Evolutionary conservation across 768 basidiomycete genomes (phyloP).

Genomic region (Baorangia bicolor): DNA sequence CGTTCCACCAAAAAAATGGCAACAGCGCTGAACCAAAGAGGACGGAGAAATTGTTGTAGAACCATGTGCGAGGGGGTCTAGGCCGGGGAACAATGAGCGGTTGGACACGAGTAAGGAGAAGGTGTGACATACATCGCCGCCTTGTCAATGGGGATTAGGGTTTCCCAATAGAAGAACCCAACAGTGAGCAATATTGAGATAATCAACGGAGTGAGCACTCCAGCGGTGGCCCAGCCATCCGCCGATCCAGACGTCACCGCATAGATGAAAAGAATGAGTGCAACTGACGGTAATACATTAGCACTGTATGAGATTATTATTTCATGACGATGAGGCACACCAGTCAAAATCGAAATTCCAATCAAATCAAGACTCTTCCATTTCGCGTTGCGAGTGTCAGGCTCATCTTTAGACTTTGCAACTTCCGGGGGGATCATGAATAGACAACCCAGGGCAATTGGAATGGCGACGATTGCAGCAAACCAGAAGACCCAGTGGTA

Average conservation of each 20-base stretch:
- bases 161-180: slow-evolving; percentile 54
- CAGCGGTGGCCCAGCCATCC: slow-evolving; percentile 46
- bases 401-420: background rate
- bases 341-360: slow-evolving; percentile 40
- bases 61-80: slow-evolving; percentile 45
- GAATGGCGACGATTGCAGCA: slow-evolving; percentile 38
- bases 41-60: slow-evolving; percentile 40
- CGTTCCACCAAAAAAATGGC: slow-evolving; percentile 44
- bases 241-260: slow-evolving; percentile 47
- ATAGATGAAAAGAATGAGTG: slow-evolving; percentile 42
- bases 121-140: slow-evolving; percentile 42
- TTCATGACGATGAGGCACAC: slow-evolving; percentile 17
- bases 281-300: slow-evolving; percentile 22
- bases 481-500: slow-evolving; percentile 56
- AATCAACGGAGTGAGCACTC: slow-evolving; percentile 46
- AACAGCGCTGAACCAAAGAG: slow-evolving; percentile 38
- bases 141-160: slow-evolving; percentile 35
- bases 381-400: slow-evolving; percentile 5
- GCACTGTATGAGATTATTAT: background rate
- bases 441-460: slow-evolving; percentile 32
- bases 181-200: slow-evolving; percentile 41
- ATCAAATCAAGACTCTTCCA: slow-evolving; percentile 38
- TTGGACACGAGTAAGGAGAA: background rate
- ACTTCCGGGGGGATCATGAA: slow-evolving; percentile 35
- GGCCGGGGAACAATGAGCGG: background rate